These are phyloP conservation scores for Alternaria metachromatica DNA, from an alignment of 2,329 filamentous ascomycete genomes.

Conservation along the genomic window DNA sequence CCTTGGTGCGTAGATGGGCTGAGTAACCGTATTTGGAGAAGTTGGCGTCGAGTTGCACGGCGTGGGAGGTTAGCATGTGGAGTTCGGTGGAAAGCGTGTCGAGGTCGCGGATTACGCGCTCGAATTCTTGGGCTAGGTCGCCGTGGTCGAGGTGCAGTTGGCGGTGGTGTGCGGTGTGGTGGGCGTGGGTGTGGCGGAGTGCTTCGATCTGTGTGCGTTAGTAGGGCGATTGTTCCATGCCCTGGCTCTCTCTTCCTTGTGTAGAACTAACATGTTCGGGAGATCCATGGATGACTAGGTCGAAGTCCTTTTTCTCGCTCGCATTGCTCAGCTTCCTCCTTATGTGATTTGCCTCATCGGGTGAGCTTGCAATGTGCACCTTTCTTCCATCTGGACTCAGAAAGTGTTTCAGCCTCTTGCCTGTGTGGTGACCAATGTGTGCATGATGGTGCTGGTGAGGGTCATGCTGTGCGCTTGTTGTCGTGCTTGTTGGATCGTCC, in stretches of 20 bases:
- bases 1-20: slow-evolving; percentile 59
- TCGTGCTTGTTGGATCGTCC: slow-evolving; percentile 7
- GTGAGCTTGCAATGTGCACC: slow-evolving; percentile 63
- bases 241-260: not conserved
- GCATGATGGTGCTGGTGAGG: slow-evolving; percentile 20
- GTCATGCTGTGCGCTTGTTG: not conserved
- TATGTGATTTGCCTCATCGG: slow-evolving; percentile 61
- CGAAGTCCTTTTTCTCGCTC: slow-evolving; percentile 54
- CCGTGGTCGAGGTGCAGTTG: slow-evolving; percentile 59
- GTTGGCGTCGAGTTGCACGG: slow-evolving; percentile 64
- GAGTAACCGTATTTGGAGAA: slow-evolving; percentile 70
- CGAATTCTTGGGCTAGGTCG: slow-evolving; percentile 63
- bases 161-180: slow-evolving; percentile 59
- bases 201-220: slow-evolving; percentile 47
- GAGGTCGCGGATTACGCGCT: slow-evolving; percentile 61
- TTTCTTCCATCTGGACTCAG: slow-evolving; percentile 62
- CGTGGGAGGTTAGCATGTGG: slow-evolving; percentile 61
- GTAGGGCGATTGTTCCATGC: not conserved
- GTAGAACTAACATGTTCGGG: slow-evolving; percentile 50
- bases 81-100: slow-evolving; percentile 61
- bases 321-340: slow-evolving; percentile 52
- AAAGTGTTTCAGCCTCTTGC: slow-evolving; percentile 60
- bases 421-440: slow-evolving; percentile 36
- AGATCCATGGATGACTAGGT: slow-evolving; percentile 66
- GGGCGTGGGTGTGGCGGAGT: slow-evolving; percentile 59